A percentile compares a stretch with the other conserved stretches of the same genome.
phyloP scores from a whole-genome alignment of 345 rosid genomes.

The Punica granatum region DNA sequence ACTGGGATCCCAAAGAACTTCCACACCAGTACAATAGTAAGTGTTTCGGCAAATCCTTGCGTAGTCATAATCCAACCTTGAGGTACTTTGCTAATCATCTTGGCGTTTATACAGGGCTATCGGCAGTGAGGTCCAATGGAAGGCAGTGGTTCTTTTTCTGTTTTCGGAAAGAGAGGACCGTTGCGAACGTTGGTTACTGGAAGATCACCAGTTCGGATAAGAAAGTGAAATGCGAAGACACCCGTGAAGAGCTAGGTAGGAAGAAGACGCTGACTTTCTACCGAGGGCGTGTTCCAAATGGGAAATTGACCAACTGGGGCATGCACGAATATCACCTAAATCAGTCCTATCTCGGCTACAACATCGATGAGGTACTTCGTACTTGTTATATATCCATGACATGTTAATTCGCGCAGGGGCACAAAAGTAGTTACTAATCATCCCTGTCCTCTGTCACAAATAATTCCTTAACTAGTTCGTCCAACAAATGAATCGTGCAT shows the following conservation, averaged over 20 bases:
- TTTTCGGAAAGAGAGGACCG: constrained; percentile 9
- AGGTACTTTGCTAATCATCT: too few species aligned
- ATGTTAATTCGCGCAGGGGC: background rate
- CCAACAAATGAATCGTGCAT: too few species aligned
- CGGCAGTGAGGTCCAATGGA: background rate
- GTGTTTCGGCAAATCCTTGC: too few species aligned
- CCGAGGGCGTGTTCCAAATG: background rate
- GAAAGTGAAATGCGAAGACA: constrained; percentile 7
- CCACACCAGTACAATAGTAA: too few species aligned
- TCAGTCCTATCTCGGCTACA: background rate
- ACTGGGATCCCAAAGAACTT: too few species aligned
- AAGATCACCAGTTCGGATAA: constrained; percentile 37
- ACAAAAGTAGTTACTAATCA: background rate
- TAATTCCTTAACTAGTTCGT: background rate
- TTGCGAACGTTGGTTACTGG: constrained; percentile 40
- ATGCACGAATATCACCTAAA: constrained; percentile 22
- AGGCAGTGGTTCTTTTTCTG: constrained; percentile 1
- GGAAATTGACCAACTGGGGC: constrained; percentile 17
- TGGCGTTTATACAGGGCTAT: background rate
- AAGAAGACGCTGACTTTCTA: background rate
- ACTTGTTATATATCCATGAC: background rate
- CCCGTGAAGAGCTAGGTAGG: background rate
- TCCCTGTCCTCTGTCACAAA: background rate
- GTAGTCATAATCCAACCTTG: too few species aligned
- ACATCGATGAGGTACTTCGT: background rate